Evolutionary conservation across 176 grass and related monocot genomes (phyloP).

Genomic region (Paspalum notatum): DNA sequence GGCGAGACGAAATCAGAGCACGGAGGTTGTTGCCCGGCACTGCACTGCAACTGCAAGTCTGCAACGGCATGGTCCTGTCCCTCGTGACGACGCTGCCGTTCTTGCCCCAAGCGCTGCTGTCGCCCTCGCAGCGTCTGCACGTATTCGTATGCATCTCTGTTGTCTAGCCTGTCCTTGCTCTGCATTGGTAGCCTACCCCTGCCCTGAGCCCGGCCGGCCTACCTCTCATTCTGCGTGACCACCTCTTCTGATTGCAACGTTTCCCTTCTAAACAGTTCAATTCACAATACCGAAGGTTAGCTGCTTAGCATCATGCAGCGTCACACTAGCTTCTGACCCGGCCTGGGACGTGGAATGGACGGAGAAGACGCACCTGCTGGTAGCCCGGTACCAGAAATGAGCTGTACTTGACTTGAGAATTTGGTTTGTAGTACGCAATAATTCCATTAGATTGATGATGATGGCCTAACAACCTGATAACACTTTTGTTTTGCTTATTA

Average conservation of each 20-base stretch:
- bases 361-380: background rate
- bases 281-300: too few relatives aligned
- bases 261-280: background rate
- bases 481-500: slow-evolving; percentile 4
- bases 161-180: slow-evolving; percentile 5
- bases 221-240: background rate
- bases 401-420: slow-evolving; percentile 7
- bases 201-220: background rate
- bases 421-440: slow-evolving; percentile 21
- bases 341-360: background rate
- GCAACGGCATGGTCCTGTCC: slow-evolving; percentile 11
- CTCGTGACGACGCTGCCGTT: slow-evolving; percentile 34
- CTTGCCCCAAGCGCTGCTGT: background rate
- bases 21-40: background rate
- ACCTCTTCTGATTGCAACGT: background rate
- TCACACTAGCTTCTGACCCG: too few relatives aligned
- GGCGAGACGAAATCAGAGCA: slow-evolving; percentile 37
- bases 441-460: slow-evolving; percentile 31
- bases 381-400: background rate
- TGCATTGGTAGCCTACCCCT: background rate
- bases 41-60: background rate
- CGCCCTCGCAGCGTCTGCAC: slow-evolving; percentile 1
- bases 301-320: too few relatives aligned
- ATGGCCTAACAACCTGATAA: slow-evolving; percentile 31
- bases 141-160: slow-evolving; percentile 26